Percentiles rank a stretch among this genome's conserved stretches.
Evolutionary conservation across 2,329 filamentous ascomycete genomes (phyloP).

Genomic region (Fusarium acutatum): DNA sequence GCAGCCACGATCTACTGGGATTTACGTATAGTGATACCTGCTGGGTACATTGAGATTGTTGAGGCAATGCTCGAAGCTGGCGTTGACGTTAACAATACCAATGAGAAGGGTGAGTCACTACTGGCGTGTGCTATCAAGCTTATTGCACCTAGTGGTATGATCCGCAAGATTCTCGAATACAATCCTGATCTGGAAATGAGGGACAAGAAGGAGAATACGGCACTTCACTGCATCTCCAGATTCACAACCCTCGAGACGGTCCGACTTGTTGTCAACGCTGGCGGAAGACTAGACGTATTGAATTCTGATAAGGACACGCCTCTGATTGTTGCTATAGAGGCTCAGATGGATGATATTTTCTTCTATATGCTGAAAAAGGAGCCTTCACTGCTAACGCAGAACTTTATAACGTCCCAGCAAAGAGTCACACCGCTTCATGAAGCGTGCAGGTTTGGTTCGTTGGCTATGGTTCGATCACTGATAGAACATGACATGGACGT

Average conservation of each 20-base stretch:
- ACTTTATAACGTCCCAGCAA: neutral
- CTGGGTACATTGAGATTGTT: rapidly evolving
- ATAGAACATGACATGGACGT: neutral
- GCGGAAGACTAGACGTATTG: neutral
- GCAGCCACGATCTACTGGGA: rapidly evolving
- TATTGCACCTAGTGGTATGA: neutral
- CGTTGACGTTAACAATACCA: neutral
- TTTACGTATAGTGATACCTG: neutral
- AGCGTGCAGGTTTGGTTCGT: neutral
- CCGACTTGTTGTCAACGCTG: constrained; percentile 5
- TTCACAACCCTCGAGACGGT: neutral
- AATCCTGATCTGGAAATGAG: neutral
- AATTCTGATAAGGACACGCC: neutral
- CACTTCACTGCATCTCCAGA: neutral
- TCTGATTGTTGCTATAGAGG: neutral
- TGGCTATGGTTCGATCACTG: neutral
- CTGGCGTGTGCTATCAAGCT: neutral
- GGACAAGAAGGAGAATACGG: neutral
- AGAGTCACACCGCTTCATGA: neutral
- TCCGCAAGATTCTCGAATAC: constrained; percentile 7
- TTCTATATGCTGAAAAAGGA: constrained; percentile 12
- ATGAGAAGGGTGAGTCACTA: neutral
- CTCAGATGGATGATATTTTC: neutral
- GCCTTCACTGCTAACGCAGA: neutral
- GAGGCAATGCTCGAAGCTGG: neutral